These are phyloP conservation scores for Backusella macrospora DNA, from an alignment of 192 early-diverging fungal genomes.

Conservation along the genomic window DNA sequence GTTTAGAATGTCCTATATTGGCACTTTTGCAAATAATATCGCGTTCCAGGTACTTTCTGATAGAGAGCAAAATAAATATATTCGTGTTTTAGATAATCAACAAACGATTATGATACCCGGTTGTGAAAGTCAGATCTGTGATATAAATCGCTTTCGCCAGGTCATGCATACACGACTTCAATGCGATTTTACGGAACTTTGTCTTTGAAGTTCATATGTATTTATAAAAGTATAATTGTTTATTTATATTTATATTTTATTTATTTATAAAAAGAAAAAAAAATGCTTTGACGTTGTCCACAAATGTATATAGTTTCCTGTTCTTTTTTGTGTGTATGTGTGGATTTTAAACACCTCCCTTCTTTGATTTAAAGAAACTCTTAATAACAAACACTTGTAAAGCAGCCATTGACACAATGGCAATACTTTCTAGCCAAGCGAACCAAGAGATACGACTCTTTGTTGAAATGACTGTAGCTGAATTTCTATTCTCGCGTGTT, in stretches of 20 bases:
- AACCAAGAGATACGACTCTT: conserved; percentile 93
- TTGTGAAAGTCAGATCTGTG: neutral
- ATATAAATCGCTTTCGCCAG: neutral
- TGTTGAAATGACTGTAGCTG: conserved; percentile 86
- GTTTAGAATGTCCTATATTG: neutral
- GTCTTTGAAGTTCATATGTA: neutral
- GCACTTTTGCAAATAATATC: neutral
- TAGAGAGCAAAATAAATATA: neutral
- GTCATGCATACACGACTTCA: neutral
- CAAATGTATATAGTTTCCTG: neutral
- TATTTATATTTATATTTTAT: no score
- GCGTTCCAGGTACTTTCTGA: neutral
- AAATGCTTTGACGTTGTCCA: neutral
- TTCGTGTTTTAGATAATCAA: neutral
- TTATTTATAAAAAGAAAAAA: neutral
- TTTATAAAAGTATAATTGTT: neutral
- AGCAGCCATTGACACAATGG: conserved; percentile 83
- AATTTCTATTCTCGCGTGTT: conserved; percentile 89
- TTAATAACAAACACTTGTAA: conserved; percentile 95
- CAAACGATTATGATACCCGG: neutral
- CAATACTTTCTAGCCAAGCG: conserved; percentile 72
- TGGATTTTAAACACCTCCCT: conserved; percentile 49
- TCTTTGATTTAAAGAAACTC: conserved; percentile 85
- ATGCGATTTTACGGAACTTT: neutral
- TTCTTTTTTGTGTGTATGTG: neutral